Percentiles rank a stretch among this genome's conserved stretches.
Conservation (phyloP, 2,329 filamentous ascomycete species). For the Fusarium luffae region DNA sequence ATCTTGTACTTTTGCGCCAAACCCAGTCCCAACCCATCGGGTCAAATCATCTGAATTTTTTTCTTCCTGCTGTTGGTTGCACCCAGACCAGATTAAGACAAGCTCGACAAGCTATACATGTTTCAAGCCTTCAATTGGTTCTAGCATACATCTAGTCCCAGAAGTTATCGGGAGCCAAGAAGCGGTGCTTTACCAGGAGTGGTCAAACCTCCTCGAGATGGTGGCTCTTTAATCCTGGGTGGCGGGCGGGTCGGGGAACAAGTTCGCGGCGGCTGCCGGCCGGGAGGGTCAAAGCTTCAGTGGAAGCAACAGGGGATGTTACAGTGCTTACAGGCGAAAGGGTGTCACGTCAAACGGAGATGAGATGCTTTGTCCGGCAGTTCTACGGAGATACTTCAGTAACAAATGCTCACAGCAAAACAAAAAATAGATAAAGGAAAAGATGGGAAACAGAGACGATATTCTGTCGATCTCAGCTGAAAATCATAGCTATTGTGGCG, state of each 20-base stretch:
- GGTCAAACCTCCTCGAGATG: constrained; percentile 33
- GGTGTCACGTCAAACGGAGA: constrained; percentile 1
- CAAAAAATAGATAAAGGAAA: rapidly evolving
- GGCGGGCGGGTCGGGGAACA: constrained; percentile 26
- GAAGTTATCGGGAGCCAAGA: constrained; percentile 39
- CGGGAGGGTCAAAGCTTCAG: constrained; percentile 27
- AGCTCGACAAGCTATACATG: constrained; percentile 22
- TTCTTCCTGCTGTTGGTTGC: constrained; percentile 14
- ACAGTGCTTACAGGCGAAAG: constrained; percentile 36
- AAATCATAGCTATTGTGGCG: constrained; percentile 17
- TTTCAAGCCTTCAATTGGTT: constrained; percentile 20
- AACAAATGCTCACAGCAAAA: rapidly evolving
- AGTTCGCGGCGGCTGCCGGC: constrained; percentile 13
- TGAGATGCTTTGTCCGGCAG: neutral
- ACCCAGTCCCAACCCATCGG: constrained; percentile 1
- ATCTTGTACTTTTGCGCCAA: constrained; percentile 14
- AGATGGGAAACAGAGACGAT: neutral
- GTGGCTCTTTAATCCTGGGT: constrained; percentile 21
- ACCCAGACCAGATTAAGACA: neutral
- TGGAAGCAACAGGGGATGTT: constrained; percentile 3
- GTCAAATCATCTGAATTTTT: constrained; percentile 41
- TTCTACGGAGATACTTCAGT: neutral
- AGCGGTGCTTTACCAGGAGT: constrained; percentile 14
- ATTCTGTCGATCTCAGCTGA: neutral
- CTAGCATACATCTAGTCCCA: neutral